Percentiles rank a stretch among this genome's conserved stretches.
phyloP scores from a whole-genome alignment of 306 rosid genomes.

The Prunus davidiana region DNA sequence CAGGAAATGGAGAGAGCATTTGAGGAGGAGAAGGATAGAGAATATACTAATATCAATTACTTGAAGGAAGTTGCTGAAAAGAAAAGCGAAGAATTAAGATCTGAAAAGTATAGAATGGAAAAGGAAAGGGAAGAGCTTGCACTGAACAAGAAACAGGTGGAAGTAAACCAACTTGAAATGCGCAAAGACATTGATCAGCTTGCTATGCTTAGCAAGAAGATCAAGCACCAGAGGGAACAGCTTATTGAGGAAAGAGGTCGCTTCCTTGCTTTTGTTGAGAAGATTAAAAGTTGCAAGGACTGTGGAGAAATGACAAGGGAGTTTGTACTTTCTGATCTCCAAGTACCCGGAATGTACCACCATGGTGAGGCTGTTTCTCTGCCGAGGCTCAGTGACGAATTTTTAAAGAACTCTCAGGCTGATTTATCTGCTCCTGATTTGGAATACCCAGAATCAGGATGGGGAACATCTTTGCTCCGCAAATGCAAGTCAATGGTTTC shows the following conservation, averaged over 20 bases:
- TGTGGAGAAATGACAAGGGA: slow-evolving; percentile 66
- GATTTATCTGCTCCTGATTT: slow-evolving; percentile 30
- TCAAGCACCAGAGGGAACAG: slow-evolving; percentile 68
- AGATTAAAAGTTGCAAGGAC: slow-evolving; percentile 60
- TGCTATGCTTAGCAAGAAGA: slow-evolving; percentile 62
- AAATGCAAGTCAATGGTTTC: slow-evolving; percentile 68
- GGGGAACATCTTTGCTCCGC: slow-evolving; percentile 50
- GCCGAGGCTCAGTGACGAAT: slow-evolving; percentile 28
- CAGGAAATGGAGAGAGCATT: slow-evolving; percentile 58
- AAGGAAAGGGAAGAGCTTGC: slow-evolving; percentile 58
- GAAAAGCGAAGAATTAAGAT: slow-evolving; percentile 62
- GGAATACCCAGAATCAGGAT: slow-evolving; percentile 40
- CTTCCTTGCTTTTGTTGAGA: slow-evolving; percentile 73
- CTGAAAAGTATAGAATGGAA: slow-evolving; percentile 46
- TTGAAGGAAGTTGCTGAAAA: slow-evolving; percentile 57
- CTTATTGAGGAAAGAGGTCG: slow-evolving; percentile 59
- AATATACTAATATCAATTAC: slow-evolving; percentile 41
- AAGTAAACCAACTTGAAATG: slow-evolving; percentile 61
- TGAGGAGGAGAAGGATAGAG: slow-evolving; percentile 70
- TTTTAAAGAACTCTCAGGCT: slow-evolving; percentile 26
- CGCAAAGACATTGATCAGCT: slow-evolving; percentile 71
- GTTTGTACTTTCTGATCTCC: slow-evolving; percentile 57
- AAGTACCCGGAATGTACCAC: slow-evolving; percentile 51
- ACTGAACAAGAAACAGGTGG: slow-evolving; percentile 55
- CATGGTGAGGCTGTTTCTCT: slow-evolving; percentile 31